Conservation (phyloP, 208 protist species). For the Trichomonas tenax region DNA sequence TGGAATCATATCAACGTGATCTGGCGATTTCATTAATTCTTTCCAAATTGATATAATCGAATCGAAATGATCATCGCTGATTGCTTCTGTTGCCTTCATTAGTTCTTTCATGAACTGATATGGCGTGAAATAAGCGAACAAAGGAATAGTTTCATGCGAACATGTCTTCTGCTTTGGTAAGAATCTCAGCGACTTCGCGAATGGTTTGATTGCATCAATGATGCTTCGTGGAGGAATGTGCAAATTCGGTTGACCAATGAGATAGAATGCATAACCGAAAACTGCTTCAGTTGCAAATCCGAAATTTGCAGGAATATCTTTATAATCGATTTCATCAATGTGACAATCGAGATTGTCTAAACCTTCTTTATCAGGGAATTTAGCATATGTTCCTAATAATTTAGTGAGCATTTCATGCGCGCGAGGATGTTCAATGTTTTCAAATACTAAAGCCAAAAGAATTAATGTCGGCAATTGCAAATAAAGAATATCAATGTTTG, state of each 20-base stretch:
- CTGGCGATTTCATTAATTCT: neutral
- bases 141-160: neutral
- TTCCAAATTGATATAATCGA: neutral
- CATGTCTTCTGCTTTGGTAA: neutral
- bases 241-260: neutral
- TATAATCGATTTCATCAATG: neutral
- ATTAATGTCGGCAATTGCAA: neutral
- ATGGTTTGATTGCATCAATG: neutral
- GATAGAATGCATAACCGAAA: neutral
- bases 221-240: neutral
- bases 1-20: neutral
- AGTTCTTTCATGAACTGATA: neutral
- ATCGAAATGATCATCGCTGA: neutral
- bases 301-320: neutral
- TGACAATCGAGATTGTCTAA: neutral
- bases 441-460: neutral
- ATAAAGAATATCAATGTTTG: neutral
- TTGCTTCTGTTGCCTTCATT: neutral
- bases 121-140: neutral
- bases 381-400: neutral
- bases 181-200: neutral
- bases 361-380: neutral
- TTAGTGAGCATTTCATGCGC: neutral
- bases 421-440: neutral
- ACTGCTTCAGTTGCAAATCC: neutral